Evolutionary conservation across 2,329 filamentous ascomycete species (phyloP).

Genomic region (Pseudogymnoascus sp.): DNA sequence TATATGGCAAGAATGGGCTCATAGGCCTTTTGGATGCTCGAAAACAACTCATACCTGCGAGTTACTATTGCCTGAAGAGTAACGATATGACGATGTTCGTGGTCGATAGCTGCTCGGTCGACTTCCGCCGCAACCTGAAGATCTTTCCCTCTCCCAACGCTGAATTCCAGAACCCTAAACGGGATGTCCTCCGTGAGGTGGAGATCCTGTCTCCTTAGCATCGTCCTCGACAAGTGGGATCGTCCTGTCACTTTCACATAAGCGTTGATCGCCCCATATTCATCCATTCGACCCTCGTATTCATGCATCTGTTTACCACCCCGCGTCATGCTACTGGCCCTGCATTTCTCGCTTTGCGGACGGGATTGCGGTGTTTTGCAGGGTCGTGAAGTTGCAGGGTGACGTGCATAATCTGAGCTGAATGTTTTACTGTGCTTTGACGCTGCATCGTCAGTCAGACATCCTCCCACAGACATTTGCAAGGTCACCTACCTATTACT

Average conservation of each 20-base stretch:
- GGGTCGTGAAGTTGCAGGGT: background rate
- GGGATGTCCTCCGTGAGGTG: background rate
- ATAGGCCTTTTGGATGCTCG: background rate
- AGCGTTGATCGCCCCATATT: slow-evolving; percentile 3
- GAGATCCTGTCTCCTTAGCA: background rate
- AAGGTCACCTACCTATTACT: background rate
- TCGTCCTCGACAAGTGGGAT: background rate
- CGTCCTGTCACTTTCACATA: slow-evolving; percentile 3
- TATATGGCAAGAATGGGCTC: background rate
- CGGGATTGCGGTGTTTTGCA: background rate
- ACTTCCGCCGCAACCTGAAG: background rate
- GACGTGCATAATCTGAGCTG: background rate
- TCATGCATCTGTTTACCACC: background rate
- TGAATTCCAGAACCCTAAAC: background rate
- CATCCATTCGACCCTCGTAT: background rate
- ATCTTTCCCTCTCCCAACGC: background rate
- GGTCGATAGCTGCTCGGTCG: background rate
- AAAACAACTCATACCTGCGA: background rate
- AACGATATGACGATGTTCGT: background rate
- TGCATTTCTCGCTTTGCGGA: background rate
- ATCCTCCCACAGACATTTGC: slow-evolving; percentile 1
- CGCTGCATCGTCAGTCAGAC: background rate
- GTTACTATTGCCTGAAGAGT: background rate
- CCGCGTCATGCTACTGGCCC: background rate
- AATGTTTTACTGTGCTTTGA: background rate